phyloP scores from a whole-genome alignment of 2,329 filamentous ascomycete genomes.

The Trichoderma harzianum region DNA sequence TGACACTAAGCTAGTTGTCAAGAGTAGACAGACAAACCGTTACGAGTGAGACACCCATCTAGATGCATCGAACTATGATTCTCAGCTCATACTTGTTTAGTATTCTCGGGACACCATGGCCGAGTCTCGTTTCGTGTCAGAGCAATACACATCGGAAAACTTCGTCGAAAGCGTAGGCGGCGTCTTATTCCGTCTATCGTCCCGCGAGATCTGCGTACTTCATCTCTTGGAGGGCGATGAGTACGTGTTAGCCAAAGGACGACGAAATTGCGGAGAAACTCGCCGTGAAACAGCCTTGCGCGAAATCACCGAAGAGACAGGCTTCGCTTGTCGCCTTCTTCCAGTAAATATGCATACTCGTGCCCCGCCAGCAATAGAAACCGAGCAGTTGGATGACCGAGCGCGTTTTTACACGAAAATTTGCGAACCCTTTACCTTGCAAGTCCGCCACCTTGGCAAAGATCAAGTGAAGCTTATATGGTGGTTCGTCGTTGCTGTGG shows the following conservation, averaged over 20 bases:
- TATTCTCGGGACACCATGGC: background rate
- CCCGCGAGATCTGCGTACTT: constrained; percentile 19
- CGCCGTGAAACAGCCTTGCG: constrained; percentile 19
- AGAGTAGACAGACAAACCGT: background rate
- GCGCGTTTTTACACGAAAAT: background rate
- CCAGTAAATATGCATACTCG: background rate
- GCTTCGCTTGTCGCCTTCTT: background rate
- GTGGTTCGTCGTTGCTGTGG: background rate
- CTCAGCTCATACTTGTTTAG: background rate
- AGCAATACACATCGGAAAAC: background rate
- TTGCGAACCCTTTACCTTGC: background rate
- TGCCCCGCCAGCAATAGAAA: background rate
- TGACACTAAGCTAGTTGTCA: fast-evolving
- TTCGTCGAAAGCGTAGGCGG: constrained; percentile 23
- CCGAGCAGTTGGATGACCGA: background rate
- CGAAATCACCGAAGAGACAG: constrained; percentile 20
- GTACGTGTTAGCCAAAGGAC: constrained; percentile 23
- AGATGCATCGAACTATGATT: background rate
- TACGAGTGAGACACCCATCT: background rate
- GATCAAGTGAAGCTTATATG: background rate
- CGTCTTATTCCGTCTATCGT: constrained; percentile 21
- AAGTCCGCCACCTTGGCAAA: background rate
- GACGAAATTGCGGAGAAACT: constrained; percentile 19
- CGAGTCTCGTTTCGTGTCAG: background rate
- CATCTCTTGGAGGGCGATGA: background rate